Evolutionary conservation across 1,284 basidiomycete genomes (phyloP).

Genomic region (Gomphus sp.): DNA sequence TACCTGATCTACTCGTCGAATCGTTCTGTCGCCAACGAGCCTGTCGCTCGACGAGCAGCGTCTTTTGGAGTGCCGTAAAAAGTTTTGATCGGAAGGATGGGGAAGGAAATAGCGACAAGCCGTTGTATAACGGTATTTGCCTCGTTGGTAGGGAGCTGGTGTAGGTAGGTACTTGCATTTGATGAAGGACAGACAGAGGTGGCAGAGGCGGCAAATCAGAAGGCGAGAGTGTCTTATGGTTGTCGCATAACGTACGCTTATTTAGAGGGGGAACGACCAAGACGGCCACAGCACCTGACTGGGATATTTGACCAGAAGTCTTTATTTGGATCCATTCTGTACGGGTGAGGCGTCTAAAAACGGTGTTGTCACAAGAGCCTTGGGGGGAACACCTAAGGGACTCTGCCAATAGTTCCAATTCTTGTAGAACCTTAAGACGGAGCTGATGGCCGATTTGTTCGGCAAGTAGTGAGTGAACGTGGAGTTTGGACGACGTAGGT

Average conservation of each 20-base stretch:
- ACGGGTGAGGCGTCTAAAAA: conserved; percentile 54
- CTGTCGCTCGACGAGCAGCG: conserved; percentile 40
- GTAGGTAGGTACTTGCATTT: conserved; percentile 18
- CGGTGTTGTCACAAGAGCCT: conserved; percentile 18
- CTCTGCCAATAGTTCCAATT: conserved; percentile 49
- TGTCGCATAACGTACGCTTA: background rate
- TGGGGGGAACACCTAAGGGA: conserved; percentile 25
- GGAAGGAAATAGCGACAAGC: conserved; percentile 50
- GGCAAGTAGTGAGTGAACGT: conserved; percentile 31
- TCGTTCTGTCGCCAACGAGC: conserved; percentile 18
- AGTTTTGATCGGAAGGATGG: conserved; percentile 48
- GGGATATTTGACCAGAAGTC: conserved; percentile 37
- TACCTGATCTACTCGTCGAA: background rate
- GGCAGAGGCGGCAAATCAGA: conserved; percentile 15
- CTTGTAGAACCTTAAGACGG: conserved; percentile 63
- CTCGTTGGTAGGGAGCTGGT: conserved; percentile 28
- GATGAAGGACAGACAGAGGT: conserved; percentile 31
- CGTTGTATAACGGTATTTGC: conserved; percentile 59
- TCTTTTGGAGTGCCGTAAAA: conserved; percentile 34
- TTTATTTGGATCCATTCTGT: conserved; percentile 47
- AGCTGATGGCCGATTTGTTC: conserved; percentile 54
- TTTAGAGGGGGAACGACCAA: conserved; percentile 64
- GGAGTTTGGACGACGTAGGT: conserved; percentile 19
- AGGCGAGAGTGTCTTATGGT: background rate
- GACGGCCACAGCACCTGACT: conserved; percentile 47